Base-by-base conservation (phyloP, 2,329 filamentous ascomycete species). In the Colletotrichum filicis region DNA sequence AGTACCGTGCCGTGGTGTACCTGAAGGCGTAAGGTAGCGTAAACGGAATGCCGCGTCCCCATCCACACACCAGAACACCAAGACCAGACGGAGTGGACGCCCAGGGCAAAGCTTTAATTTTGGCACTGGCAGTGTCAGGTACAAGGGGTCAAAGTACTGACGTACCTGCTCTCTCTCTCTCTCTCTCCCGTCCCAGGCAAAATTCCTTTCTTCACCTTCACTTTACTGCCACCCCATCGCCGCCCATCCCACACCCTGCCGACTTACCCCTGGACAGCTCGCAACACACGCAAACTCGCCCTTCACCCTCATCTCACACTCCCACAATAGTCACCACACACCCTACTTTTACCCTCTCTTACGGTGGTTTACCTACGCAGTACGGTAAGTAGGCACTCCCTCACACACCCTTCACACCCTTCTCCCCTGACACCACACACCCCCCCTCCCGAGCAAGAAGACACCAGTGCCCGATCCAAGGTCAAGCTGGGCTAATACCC, bases 381-480 rank as follows among this genome's bases (percentile, higher is more conserved):
- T 35, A 35, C 32, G 32, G 32, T 35, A 35, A 12, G 32, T 37
- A 37, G 16, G 37, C 16, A 42, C 6, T 16, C 37, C 14, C 9
- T 11, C 14, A 35, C 56, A n/a, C 61, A n/a, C 66, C 42, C 66
- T n/a, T 49, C 8, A n/a, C 42, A 49, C 67, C 32, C 57, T 14
- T 22, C 26, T 24, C 49, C 60, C 42, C 68, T 24, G 14, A 26
- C 63, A 24, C 68, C 19, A 42, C 14, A 42, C 58, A 46, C 55
- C 30, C 30, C 30, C 58, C 69, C 37, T 46, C 59, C 24, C 35
- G 5, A 58, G 37, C 19, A 55, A 24, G 58, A 12, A 53, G 22
- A 68, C 69, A 57, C 69, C 69, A 72, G 69, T 72, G 69, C 69
- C 69, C 69, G 69, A 72, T 72, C 69, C 69, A 68, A 72, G 65